Percentiles rank a stretch among this genome's conserved stretches.
phyloP scores from a whole-genome alignment of 1,284 basidiomycete genomes.

The Cutaneotrichosporon daszewskae region DNA sequence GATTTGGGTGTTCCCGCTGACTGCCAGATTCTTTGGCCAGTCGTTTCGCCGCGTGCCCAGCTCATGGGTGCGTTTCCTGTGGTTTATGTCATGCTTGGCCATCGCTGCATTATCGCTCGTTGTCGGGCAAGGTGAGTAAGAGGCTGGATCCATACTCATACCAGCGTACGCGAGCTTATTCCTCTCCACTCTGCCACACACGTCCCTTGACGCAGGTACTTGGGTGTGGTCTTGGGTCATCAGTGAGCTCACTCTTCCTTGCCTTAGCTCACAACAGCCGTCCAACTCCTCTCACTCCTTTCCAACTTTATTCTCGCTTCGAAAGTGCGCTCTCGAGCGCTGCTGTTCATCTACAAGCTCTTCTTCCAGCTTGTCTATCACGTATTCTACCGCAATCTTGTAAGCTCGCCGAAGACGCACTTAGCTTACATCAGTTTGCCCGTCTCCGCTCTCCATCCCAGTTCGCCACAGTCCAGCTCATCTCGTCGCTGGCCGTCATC shows the following conservation, averaged over 20 bases:
- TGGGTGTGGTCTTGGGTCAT: conserved; percentile 56
- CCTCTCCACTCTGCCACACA: conserved; percentile 54
- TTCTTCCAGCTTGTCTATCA: conserved; percentile 50
- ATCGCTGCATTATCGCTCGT: conserved; percentile 53
- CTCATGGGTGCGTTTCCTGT: conserved; percentile 54
- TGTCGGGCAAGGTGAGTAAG: conserved; percentile 52
- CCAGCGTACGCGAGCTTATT: conserved; percentile 53
- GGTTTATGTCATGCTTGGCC: conserved; percentile 54
- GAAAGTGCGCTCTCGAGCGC: conserved; percentile 52
- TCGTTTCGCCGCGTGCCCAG: conserved; percentile 50
- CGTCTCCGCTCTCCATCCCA: conserved; percentile 45
- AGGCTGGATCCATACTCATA: neutral
- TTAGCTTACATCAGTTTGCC: conserved; percentile 30
- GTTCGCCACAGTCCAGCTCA: conserved; percentile 53
- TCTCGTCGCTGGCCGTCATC: conserved; percentile 53
- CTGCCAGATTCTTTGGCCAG: conserved; percentile 48
- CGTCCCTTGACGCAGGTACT: conserved; percentile 53
- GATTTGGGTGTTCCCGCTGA: conserved; percentile 1
- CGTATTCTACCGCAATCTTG: conserved; percentile 47
- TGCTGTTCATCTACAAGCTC: conserved; percentile 54
- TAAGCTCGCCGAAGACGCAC: conserved; percentile 14
- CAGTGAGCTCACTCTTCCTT: conserved; percentile 27
- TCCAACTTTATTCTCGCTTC: conserved; percentile 52
- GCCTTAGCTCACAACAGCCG: conserved; percentile 24
- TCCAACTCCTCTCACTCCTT: conserved; percentile 49